phyloP scores from a whole-genome alignment of 1,139 yeast genomes.

The Spathaspora sp. region DNA sequence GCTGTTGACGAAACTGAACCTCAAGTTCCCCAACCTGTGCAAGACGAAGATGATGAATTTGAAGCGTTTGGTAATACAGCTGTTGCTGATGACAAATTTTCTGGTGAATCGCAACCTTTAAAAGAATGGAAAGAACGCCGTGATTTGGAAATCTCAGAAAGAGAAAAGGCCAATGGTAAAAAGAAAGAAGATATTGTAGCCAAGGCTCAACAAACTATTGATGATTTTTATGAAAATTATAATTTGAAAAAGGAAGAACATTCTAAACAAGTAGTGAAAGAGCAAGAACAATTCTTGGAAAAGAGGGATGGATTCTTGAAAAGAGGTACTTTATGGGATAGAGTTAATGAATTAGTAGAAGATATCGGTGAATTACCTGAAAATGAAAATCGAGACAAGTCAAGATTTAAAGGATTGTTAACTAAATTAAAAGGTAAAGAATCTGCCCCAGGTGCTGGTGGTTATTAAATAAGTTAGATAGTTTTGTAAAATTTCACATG shows the following conservation, averaged over 20 bases:
- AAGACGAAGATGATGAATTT: conserved; percentile 23
- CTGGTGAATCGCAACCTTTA: conserved; percentile 56
- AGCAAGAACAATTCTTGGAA: conserved; percentile 69
- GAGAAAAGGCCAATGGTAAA: conserved; percentile 71
- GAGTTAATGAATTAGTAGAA: conserved; percentile 54
- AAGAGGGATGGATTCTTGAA: conserved; percentile 80
- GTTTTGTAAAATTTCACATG: conserved; percentile 12
- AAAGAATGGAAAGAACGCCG: conserved; percentile 85
- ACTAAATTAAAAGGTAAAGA: conserved; percentile 66
- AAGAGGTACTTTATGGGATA: conserved; percentile 86
- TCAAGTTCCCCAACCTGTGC: conserved; percentile 26
- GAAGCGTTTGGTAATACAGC: conserved; percentile 25
- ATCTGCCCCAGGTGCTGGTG: conserved; percentile 65
- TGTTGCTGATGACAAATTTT: conserved; percentile 13
- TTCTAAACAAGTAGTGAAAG: conserved; percentile 60
- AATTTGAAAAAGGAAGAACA: conserved; percentile 79
- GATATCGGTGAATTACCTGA: conserved; percentile 45
- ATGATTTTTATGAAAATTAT: conserved; percentile 92
- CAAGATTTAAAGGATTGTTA: conserved; percentile 68
- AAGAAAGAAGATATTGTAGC: conserved; percentile 68
- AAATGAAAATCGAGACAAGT: conserved; percentile 59
- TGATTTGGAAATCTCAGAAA: conserved; percentile 74
- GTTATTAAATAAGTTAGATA: conserved; percentile 21
- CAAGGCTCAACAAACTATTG: conserved; percentile 84
- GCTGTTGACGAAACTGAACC: conserved; percentile 43